A percentile compares a stretch with the other conserved stretches of the same genome.
Conservation (phyloP, 257 asterid species). For the Osmanthus fragrans region DNA sequence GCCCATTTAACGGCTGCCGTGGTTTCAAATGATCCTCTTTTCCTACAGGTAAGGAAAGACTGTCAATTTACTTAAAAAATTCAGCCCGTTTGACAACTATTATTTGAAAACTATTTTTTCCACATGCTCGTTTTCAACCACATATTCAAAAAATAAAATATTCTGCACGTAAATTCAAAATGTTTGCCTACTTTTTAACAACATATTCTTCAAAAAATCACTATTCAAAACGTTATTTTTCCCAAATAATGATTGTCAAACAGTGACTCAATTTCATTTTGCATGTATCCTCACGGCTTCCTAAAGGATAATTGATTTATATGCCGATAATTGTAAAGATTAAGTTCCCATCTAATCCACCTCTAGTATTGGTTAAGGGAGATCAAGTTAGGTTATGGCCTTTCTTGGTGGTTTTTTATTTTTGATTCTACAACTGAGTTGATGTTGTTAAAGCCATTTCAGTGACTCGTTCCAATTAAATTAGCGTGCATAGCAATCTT, state of each 20-base stretch:
- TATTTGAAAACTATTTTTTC: too few species aligned
- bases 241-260: too few species aligned
- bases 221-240: too few species aligned
- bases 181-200: too few species aligned
- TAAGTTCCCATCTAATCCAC: too few species aligned
- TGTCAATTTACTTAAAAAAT: too few species aligned
- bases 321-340: too few species aligned
- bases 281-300: neutral
- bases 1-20: conserved; percentile 97
- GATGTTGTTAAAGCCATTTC: neutral
- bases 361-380: too few species aligned
- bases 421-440: neutral
- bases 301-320: neutral
- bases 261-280: neutral
- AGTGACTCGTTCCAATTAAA: neutral
- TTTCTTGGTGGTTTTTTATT: neutral
- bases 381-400: neutral
- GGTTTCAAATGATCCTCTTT: conserved; percentile 82
- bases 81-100: neutral
- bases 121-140: too few species aligned
- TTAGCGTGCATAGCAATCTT: neutral
- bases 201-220: too few species aligned
- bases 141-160: too few species aligned
- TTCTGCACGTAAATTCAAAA: too few species aligned
- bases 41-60: conserved; percentile 60